These are phyloP conservation scores for Colletotrichum cordylinicola DNA, from an alignment of 2,329 filamentous ascomycete genomes.

Conservation along the genomic window DNA sequence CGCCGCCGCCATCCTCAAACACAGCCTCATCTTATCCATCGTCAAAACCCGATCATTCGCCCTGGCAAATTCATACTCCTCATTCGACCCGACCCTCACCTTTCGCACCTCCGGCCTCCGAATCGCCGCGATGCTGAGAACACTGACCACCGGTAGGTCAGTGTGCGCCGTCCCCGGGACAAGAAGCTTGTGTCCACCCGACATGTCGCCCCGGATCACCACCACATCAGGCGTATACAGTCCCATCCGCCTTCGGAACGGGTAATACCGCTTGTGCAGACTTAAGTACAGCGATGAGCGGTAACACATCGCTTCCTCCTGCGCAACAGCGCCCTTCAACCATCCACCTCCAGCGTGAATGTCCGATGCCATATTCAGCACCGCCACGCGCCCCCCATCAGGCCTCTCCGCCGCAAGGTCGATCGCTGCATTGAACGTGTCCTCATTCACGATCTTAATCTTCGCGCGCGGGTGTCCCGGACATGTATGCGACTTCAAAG, in stretches of 20 bases:
- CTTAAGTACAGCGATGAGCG: slow-evolving; percentile 60
- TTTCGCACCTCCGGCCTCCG: slow-evolving; percentile 40
- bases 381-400: slow-evolving; percentile 48
- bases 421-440: slow-evolving; percentile 64
- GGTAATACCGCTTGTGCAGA: slow-evolving; percentile 56
- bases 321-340: slow-evolving; percentile 64
- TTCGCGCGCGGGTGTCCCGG: slow-evolving; percentile 41
- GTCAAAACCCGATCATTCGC: slow-evolving; percentile 55
- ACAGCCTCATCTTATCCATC: slow-evolving; percentile 67
- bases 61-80: slow-evolving; percentile 44
- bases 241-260: slow-evolving; percentile 50
- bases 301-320: slow-evolving; percentile 74
- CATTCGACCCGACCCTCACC: slow-evolving; percentile 24
- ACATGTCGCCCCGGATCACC: slow-evolving; percentile 58
- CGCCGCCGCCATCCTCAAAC: slow-evolving; percentile 63
- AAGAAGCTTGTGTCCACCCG: slow-evolving; percentile 52
- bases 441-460: slow-evolving; percentile 59
- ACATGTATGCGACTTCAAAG: slow-evolving; percentile 45
- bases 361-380: slow-evolving; percentile 72
- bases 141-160: slow-evolving; percentile 58
- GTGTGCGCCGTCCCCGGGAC: slow-evolving; percentile 32
- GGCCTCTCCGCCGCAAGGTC: slow-evolving; percentile 32
- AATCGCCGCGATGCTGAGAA: slow-evolving; percentile 66
- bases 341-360: slow-evolving; percentile 67
- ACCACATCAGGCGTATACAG: slow-evolving; percentile 68